Evolutionary conservation across 1,139 yeast genomes (phyloP).

Genomic region (Suhomyces anneliseae): DNA sequence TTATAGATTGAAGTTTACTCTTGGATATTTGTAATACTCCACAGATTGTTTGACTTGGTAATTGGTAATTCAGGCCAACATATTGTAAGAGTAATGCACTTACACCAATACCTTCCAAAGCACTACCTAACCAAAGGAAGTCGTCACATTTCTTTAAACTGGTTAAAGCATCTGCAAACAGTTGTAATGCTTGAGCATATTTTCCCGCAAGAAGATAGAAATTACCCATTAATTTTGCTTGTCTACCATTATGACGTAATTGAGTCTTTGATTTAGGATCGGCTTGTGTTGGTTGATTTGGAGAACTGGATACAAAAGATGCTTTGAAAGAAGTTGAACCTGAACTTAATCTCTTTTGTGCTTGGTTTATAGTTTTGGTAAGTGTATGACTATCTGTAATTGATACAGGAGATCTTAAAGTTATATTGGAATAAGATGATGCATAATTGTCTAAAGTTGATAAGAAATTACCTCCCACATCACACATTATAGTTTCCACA

Average conservation of each 20-base stretch:
- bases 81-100: constrained; percentile 62
- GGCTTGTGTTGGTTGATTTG: constrained; percentile 8
- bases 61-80: constrained; percentile 56
- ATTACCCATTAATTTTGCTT: constrained; percentile 72
- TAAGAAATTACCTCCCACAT: constrained; percentile 63
- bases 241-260: constrained; percentile 60
- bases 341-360: constrained; percentile 42
- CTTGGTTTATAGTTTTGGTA: constrained; percentile 56
- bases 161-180: constrained; percentile 70
- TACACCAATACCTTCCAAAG: constrained; percentile 77
- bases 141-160: constrained; percentile 66
- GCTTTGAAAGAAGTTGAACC: constrained; percentile 41
- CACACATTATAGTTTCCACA: constrained; percentile 73
- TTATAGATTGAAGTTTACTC: constrained; percentile 22
- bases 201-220: constrained; percentile 80
- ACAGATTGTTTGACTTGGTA: constrained; percentile 42
- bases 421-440: constrained; percentile 67
- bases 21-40: constrained; percentile 29
- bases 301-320: constrained; percentile 20
- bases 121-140: constrained; percentile 83
- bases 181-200: constrained; percentile 64
- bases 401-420: constrained; percentile 72
- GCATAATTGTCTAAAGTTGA: constrained; percentile 66
- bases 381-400: constrained; percentile 50
- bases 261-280: constrained; percentile 33